Evolutionary conservation across 2,329 filamentous ascomycete genomes (phyloP), one percentile per base, ranked within the genome.

Genomic region (Aspergillus quadricinctus): DNA sequence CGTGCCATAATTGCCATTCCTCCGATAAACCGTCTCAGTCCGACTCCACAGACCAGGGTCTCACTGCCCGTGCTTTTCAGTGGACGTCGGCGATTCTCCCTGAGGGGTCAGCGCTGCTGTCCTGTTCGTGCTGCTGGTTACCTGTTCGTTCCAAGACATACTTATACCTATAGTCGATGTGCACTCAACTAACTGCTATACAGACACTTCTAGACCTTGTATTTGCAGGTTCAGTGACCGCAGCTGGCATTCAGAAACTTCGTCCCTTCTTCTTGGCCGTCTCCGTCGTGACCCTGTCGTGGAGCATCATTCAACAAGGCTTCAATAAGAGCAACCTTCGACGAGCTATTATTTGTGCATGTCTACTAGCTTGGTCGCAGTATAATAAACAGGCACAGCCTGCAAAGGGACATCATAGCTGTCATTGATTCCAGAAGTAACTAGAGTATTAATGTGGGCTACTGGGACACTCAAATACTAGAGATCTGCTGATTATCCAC

Each of bases 141-240:
- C 60, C 60, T 21, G 60, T 62, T 57, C 25, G 49, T 35, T 11
- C 1, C 27, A 17, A 17, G 1, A 35, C 5, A 23, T 23, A 23
- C 2, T 23, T 29, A 35, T 31, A 17, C 2, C 14, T 6, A 6
- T 35, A 11, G 9, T 35, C 2, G 5, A 6, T 6, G 25, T 27
- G 14, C 14, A 5, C 31, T 17, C 31, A 17, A 35, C 31, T 37
- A 37, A 37, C 31, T 17, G 14, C 31, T 19, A 48, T 41, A 8
- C 40, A 64, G 61, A 51, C 58, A 19, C n/a, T 57, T 10, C 51
- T 63, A 3, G 60, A 63, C 21, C 56, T 61, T 6, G 49, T 62
- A 8, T 62, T 62, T 35, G 57, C 61, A 1, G 61, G 61, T 14
- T 63, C 61, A 5, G 51, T 63, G 17, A 58, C 61, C 11, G 57